Evolutionary conservation across 495 filamentous ascomycete genomes (phyloP).

Genomic region (Pyrenopolyporus hunteri): DNA sequence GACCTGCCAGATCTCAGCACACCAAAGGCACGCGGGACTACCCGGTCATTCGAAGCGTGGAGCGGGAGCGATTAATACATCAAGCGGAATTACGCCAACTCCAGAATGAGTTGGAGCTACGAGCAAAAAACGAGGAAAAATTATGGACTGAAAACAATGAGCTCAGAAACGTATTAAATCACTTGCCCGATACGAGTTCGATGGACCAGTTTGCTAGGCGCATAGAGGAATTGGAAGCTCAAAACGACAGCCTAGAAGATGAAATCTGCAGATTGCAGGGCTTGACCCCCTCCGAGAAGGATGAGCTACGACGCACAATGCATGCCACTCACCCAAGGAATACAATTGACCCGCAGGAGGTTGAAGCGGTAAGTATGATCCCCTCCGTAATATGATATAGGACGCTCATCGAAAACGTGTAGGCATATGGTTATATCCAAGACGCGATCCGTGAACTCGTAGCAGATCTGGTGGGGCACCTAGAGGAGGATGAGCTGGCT

Average conservation of each 20-base stretch:
- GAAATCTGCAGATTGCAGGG: not conserved
- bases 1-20: not conserved
- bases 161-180: not conserved
- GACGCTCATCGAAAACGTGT: too few species aligned
- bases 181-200: not conserved
- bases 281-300: not conserved
- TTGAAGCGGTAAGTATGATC: not conserved
- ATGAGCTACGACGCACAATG: not conserved
- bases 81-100: not conserved
- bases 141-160: not conserved
- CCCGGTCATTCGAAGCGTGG: not conserved
- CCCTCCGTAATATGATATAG: too few species aligned
- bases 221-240: not conserved
- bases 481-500: not conserved
- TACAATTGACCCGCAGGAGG: not conserved
- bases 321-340: not conserved
- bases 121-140: not conserved
- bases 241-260: not conserved
- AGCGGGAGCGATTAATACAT: not conserved
- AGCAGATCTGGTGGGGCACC: too few species aligned
- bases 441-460: too few species aligned
- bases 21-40: not conserved
- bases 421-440: too few species aligned
- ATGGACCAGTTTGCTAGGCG: not conserved
- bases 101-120: not conserved